Evolutionary conservation across 2,329 filamentous ascomycete genomes (phyloP).

Genomic region (Arthrobotrys megalospora): DNA sequence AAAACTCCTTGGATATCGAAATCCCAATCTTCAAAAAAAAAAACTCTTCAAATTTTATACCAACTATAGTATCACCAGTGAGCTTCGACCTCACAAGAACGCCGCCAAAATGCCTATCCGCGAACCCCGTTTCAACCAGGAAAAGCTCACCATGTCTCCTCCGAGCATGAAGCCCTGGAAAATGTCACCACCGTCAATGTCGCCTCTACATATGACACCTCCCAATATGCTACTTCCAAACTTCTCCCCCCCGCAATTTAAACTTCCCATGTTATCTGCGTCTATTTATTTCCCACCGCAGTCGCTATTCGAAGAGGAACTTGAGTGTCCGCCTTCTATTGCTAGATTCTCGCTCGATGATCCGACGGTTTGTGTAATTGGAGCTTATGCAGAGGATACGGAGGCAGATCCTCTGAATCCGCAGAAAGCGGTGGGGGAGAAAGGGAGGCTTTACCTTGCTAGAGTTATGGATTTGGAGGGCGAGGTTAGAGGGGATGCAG

Average conservation of each 20-base stretch:
- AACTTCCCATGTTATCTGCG: constrained; percentile 60
- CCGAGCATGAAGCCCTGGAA: constrained; percentile 63
- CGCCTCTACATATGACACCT: constrained; percentile 62
- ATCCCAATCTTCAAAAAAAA: too few species aligned
- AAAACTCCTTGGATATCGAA: too few species aligned
- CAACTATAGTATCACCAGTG: neutral
- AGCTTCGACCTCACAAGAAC: constrained; percentile 2
- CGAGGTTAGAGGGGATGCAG: constrained; percentile 61
- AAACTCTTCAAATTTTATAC: too few species aligned
- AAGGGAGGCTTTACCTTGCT: constrained; percentile 45
- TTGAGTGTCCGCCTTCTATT: constrained; percentile 54
- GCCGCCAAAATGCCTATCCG: constrained; percentile 57
- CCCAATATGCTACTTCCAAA: constrained; percentile 62
- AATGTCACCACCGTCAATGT: constrained; percentile 61
- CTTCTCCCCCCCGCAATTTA: constrained; percentile 61
- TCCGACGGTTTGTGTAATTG: constrained; percentile 60
- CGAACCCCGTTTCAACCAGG: constrained; percentile 62
- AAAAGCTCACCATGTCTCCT: constrained; percentile 62
- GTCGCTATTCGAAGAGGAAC: constrained; percentile 57
- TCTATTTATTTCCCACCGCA: constrained; percentile 62
- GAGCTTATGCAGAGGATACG: constrained; percentile 53
- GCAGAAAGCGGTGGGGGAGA: constrained; percentile 43
- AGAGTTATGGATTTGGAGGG: constrained; percentile 61
- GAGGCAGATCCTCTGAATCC: constrained; percentile 55
- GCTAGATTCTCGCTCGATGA: constrained; percentile 60